Base-by-base conservation (phyloP, 148 eudicot genomes). In the Amaranthus hypochondriacus region DNA sequence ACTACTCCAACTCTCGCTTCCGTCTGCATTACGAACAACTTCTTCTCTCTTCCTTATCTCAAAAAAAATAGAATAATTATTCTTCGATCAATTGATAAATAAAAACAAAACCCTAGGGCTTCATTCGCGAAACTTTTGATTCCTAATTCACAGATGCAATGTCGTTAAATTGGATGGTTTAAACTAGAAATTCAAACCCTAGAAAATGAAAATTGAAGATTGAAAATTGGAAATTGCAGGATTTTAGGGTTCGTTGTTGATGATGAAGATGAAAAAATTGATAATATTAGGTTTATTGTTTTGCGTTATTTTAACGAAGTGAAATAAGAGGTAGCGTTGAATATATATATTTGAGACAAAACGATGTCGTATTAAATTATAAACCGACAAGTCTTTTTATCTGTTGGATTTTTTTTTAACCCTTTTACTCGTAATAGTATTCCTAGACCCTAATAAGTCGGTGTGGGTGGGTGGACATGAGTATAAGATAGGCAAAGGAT, bases 1-100 rank as follows among this genome's bases (percentile, higher is more conserved):
- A 85, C 96, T 67, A 90, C 88, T 43, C 95, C 89, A 4, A 90
- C 97, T 56, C 95, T 86, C 28, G 97, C 92, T 68, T 91, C 97
- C 77, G 95, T 91, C 75, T 90, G 98, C 98, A 93, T 93, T 67
- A 5, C 46, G 6, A 21, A 4, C 4, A 56, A 8, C 69, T 70
- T 51, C 70, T 64, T 73, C 66, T 62, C 65, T 60, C 80, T 14
- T 48, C 62, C 28, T 10, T 5, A 10, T 63, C 68, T 46, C 68
- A 44, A 1, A 8, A 9, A 46, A 44, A 18, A 9, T n/a, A 13
- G 2, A 21, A 51, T 2, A 14, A 67, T 49, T 8, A 48, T 3
- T 47, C 12, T 48, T 49, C 42, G 9, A 13, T 4, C 59, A 44
- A 56, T 62, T 28, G 10, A 42, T 10, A 7, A 59, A 28, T 28